Percentiles rank a stretch among this genome's conserved stretches.
phyloP scores from a whole-genome alignment of 352 stramenopile species.

The Globisporangium nodosum region DNA sequence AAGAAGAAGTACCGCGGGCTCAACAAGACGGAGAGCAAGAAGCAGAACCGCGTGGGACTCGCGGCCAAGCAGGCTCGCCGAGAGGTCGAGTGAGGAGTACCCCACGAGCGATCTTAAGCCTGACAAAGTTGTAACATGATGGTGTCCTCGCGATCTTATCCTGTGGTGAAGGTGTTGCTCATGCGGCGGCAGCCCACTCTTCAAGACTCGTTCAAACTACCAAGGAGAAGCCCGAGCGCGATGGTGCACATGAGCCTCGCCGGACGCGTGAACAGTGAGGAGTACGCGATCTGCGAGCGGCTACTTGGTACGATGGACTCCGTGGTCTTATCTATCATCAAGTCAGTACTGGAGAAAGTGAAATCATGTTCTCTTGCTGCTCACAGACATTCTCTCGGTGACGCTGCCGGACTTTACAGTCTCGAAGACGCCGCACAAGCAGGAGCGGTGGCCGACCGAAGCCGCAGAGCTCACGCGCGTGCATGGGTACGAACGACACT shows the following conservation, averaged over 20 bases:
- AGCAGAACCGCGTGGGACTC: constrained; percentile 62
- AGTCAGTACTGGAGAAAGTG: not conserved
- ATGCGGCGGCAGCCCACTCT: not conserved
- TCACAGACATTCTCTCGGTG: constrained; percentile 45
- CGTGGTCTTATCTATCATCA: not conserved
- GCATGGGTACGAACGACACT: constrained; percentile 30
- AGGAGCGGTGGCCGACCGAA: constrained; percentile 38
- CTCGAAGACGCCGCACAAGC: constrained; percentile 40
- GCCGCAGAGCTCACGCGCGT: constrained; percentile 36
- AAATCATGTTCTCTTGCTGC: not conserved
- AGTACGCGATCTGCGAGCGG: constrained; percentile 71
- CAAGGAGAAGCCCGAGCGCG: not conserved
- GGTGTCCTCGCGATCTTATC: not conserved
- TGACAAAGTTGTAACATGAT: not conserved
- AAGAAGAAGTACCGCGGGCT: constrained; percentile 67
- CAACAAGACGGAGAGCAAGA: constrained; percentile 81
- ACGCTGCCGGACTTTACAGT: constrained; percentile 49
- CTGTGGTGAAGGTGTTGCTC: not conserved
- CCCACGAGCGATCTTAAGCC: not conserved
- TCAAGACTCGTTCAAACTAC: not conserved
- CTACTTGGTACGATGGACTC: constrained; percentile 36
- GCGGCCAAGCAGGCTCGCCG: constrained; percentile 35
- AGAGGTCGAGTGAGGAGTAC: not conserved
- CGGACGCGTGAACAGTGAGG: constrained; percentile 58
- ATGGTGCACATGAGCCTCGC: constrained; percentile 21